These are phyloP conservation scores for Pseudogymnoascus sp. DNA, from an alignment of 2,329 filamentous ascomycete genomes.

Conservation along the genomic window DNA sequence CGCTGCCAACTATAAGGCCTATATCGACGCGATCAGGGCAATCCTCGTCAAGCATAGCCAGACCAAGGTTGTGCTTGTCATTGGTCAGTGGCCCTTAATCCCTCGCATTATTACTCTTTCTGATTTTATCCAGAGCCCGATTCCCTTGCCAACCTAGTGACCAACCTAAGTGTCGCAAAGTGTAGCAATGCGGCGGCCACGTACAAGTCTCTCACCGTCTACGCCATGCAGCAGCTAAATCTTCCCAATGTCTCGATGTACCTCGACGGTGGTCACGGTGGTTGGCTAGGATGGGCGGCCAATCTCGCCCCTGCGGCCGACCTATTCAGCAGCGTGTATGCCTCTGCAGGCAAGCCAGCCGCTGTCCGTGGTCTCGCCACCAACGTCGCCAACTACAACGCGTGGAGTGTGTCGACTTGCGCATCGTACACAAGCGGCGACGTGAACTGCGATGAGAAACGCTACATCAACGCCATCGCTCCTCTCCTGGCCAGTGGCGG, in stretches of 20 bases:
- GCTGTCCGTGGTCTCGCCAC: conserved; percentile 46
- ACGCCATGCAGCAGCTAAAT: conserved; percentile 50
- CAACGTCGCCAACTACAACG: conserved; percentile 55
- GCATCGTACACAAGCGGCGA: conserved; percentile 36
- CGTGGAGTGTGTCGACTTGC: conserved; percentile 39
- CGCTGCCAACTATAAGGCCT: conserved; percentile 44
- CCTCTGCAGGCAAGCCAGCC: conserved; percentile 38
- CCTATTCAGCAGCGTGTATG: conserved; percentile 41
- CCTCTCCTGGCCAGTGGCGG: conserved; percentile 40
- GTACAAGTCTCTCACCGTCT: conserved; percentile 49
- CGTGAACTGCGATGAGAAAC: conserved; percentile 45
- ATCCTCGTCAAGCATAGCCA: conserved; percentile 48
- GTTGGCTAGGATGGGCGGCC: conserved; percentile 57
- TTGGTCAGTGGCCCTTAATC: conserved; percentile 31
- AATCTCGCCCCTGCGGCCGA: conserved; percentile 47
- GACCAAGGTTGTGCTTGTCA: conserved; percentile 39
- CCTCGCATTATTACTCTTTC: neutral
- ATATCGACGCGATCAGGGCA: conserved; percentile 47
- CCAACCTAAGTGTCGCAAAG: conserved; percentile 47
- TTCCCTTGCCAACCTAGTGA: conserved; percentile 55
- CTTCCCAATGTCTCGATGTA: conserved; percentile 57
- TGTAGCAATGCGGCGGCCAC: conserved; percentile 47
- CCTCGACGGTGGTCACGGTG: conserved; percentile 55
- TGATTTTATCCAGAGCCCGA: conserved; percentile 43
- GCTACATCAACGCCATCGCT: conserved; percentile 43